These are phyloP conservation scores for Sporothrix schenckii DNA, from an alignment of 2,329 filamentous ascomycete species.

Conservation along the genomic window DNA sequence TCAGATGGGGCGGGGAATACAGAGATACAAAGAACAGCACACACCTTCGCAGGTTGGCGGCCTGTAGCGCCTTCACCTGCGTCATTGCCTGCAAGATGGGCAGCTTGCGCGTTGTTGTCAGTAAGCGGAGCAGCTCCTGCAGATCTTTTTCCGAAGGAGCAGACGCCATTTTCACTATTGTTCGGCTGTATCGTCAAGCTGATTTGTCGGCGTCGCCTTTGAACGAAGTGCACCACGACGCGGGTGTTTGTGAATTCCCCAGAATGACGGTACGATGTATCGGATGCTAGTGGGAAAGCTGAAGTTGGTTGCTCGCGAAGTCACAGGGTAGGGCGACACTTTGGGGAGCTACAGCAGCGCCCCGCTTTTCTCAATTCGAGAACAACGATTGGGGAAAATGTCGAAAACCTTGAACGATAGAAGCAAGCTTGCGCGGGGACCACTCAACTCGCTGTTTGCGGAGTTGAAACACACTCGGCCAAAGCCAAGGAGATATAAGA, in stretches of 20 bases:
- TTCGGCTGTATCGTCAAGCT: slow-evolving; percentile 30
- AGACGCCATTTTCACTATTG: slow-evolving; percentile 4
- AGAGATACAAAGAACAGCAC: slow-evolving; percentile 32
- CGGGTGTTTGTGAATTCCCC: background rate
- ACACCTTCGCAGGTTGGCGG: slow-evolving; percentile 60
- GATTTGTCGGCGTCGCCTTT: background rate
- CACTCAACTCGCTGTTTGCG: background rate
- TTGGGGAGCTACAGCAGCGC: background rate
- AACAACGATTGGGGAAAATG: slow-evolving; percentile 15
- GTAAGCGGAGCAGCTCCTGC: slow-evolving; percentile 62
- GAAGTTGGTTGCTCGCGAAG: slow-evolving; percentile 5
- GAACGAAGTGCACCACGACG: background rate
- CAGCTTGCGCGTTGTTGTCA: slow-evolving; percentile 59
- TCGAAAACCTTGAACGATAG: background rate
- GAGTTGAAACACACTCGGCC: background rate
- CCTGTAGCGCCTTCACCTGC: slow-evolving; percentile 61
- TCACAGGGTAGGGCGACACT: background rate
- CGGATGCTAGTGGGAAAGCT: slow-evolving; percentile 13
- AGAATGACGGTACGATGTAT: background rate
- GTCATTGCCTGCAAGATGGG: slow-evolving; percentile 63
- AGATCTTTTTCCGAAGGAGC: slow-evolving; percentile 56
- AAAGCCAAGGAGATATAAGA: background rate
- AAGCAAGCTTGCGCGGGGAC: background rate
- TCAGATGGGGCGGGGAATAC: background rate
- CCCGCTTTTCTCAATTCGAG: slow-evolving; percentile 15